Evolutionary conservation across 2,329 filamentous ascomycete genomes (phyloP).

Genomic region (Diaporthe velutina): DNA sequence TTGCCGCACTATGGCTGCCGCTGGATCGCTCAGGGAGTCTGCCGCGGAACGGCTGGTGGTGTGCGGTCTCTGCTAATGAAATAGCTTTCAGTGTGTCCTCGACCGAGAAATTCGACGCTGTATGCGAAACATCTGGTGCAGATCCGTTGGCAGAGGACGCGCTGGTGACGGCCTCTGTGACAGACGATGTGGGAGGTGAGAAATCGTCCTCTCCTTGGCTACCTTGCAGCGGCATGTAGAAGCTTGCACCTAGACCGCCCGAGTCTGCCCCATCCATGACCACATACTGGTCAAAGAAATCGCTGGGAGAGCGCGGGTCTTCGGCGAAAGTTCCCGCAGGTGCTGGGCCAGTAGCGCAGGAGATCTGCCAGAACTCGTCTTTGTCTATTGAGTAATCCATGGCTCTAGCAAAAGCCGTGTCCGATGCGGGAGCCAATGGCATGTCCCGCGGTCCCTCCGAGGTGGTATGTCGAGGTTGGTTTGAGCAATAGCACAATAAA

Average conservation of each 20-base stretch:
- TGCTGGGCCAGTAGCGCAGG: slow-evolving; percentile 23
- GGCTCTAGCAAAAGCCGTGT: slow-evolving; percentile 29
- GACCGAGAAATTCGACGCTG: slow-evolving; percentile 26
- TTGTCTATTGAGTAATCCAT: slow-evolving; percentile 40
- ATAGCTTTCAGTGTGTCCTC: slow-evolving; percentile 25
- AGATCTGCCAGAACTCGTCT: slow-evolving; percentile 39
- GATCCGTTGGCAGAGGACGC: slow-evolving; percentile 28
- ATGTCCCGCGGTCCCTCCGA: background rate
- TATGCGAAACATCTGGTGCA: slow-evolving; percentile 24
- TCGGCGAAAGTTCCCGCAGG: slow-evolving; percentile 12
- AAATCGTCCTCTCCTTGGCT: slow-evolving; percentile 6
- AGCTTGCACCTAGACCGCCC: slow-evolving; percentile 19
- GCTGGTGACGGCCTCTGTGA: slow-evolving; percentile 7
- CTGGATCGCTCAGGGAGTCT: slow-evolving; percentile 1
- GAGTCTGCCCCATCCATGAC: slow-evolving; percentile 34
- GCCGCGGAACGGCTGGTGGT: slow-evolving; percentile 26
- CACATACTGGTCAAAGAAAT: slow-evolving; percentile 40
- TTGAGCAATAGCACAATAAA: slow-evolving; percentile 3
- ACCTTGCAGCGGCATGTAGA: slow-evolving; percentile 32
- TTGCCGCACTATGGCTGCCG: slow-evolving; percentile 20
- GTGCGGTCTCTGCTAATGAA: slow-evolving; percentile 23
- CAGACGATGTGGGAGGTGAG: slow-evolving; percentile 30
- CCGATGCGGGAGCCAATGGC: slow-evolving; percentile 23
- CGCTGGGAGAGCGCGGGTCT: slow-evolving; percentile 26
- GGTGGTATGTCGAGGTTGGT: background rate